Evolutionary conservation across 495 filamentous ascomycete species (phyloP).

Genomic region (Tetracladium setigerum): DNA sequence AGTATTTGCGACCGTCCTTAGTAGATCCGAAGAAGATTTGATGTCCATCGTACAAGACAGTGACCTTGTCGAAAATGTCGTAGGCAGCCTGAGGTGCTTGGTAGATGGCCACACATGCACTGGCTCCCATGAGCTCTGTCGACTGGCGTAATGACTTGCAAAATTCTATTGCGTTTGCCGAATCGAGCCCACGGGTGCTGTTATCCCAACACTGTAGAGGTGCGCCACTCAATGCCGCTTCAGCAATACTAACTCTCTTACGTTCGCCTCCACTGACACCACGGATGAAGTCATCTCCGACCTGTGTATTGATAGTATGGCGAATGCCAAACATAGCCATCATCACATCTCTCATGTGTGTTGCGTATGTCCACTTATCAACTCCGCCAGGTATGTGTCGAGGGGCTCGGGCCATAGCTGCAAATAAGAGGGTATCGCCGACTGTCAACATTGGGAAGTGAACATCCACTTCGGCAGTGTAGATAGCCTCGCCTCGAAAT

Average conservation of each 20-base stretch:
- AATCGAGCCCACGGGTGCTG: slow-evolving; percentile 70
- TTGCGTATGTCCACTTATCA: slow-evolving; percentile 53
- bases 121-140: slow-evolving; percentile 54
- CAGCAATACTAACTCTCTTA: slow-evolving; percentile 75
- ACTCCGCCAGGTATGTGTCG: slow-evolving; percentile 45
- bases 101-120: slow-evolving; percentile 68
- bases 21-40: slow-evolving; percentile 60
- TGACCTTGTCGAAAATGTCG: slow-evolving; percentile 67
- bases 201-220: slow-evolving; percentile 73
- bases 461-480: slow-evolving; percentile 57
- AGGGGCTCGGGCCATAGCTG: slow-evolving; percentile 58
- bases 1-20: slow-evolving; percentile 49
- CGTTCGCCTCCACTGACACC: slow-evolving; percentile 77
- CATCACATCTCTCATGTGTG: slow-evolving; percentile 60
- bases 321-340: slow-evolving; percentile 73
- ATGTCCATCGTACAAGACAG: slow-evolving; percentile 69
- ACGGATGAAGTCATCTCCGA: slow-evolving; percentile 71
- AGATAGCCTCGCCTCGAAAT: slow-evolving; percentile 56
- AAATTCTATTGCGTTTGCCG: slow-evolving; percentile 69
- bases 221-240: slow-evolving; percentile 54
- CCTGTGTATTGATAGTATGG: slow-evolving; percentile 65
- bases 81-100: slow-evolving; percentile 69
- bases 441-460: slow-evolving; percentile 74
- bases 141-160: slow-evolving; percentile 55
- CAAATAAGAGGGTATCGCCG: slow-evolving; percentile 68